Base-by-base conservation (phyloP, 768 basidiomycete genomes). In the Hericium rajendrae region DNA sequence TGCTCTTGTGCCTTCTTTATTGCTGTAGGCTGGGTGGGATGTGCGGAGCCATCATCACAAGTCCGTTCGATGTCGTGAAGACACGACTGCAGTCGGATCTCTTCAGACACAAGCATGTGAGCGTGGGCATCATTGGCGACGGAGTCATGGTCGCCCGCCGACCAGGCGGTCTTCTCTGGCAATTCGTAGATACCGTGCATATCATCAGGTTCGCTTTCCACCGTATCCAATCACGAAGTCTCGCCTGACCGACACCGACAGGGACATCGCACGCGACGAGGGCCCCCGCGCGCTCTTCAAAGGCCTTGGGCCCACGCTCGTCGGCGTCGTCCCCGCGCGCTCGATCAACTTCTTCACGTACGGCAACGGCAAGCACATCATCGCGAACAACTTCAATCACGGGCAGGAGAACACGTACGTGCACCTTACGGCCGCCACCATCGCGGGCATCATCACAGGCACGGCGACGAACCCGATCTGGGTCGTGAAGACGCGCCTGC, bases 281-380 rank as follows among this genome's bases (percentile, higher is more conserved):
- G 92, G 93, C 0, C 82, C 88, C 0, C 79, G 83, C 13, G 94
- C 95, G 0, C 75, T 98, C 0, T 97, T 97, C 78, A 94, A 88
- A 67, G 97, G 97, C 50, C 81, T 99, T 13, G 93, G 91, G 0
- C 92, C 97, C 1, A 95, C 92, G 0, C 78, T 99, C 0, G 91
- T 97, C 32, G 97, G 97, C 54, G 94, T 90, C 56, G 80, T 99
- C 40, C 97, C 97, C 0, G 95, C 95, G 0, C 84, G 94, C 55
- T 94, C 94, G 3, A 97, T 98, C 74, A 91, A 95, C 71, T 99
- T 99, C 72, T 98, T 90, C 77, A 87, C 90, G 18, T 99, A 99
- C 63, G 97, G 95, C 32, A 97, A 97, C 67, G 93, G 93, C 51
- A 99, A 99, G 69, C 87, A 86, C 48, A 71, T 95, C 56, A 88